A percentile compares a stretch with the other conserved stretches of the same genome.
Conservation (phyloP, 1,284 basidiomycete genomes). For the Psilocybe mexicana region DNA sequence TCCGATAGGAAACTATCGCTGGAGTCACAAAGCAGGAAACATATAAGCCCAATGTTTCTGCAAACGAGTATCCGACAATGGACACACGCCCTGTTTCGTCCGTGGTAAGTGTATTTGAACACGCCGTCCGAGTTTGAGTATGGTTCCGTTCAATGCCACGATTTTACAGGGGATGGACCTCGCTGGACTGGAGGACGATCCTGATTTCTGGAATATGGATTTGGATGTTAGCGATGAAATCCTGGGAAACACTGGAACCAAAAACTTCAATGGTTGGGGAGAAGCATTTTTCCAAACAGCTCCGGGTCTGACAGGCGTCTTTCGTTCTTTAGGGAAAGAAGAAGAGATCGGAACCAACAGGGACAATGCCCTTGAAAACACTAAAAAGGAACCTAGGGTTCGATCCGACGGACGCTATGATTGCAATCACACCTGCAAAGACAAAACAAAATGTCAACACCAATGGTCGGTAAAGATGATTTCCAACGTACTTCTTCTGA, state of each 20-base stretch:
- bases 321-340: no score
- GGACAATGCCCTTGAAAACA: background rate
- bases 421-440: constrained; percentile 80
- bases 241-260: background rate
- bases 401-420: constrained; percentile 36
- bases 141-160: constrained; percentile 2
- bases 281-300: background rate
- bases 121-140: background rate
- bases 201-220: constrained; percentile 64
- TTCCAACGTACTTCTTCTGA: background rate
- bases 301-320: no score
- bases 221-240: constrained; percentile 38
- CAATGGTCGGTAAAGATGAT: constrained; percentile 52
- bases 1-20: constrained; percentile 63
- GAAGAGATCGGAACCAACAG: no score
- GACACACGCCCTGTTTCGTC: constrained; percentile 70
- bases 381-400: background rate
- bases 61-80: constrained; percentile 59
- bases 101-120: constrained; percentile 38
- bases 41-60: constrained; percentile 57
- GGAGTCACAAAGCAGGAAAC: constrained; percentile 53
- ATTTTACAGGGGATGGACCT: constrained; percentile 59
- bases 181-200: constrained; percentile 62
- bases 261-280: background rate
- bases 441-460: constrained; percentile 73